Base-by-base conservation (phyloP, 768 basidiomycete genomes). In the Roridomyces roridus region DNA sequence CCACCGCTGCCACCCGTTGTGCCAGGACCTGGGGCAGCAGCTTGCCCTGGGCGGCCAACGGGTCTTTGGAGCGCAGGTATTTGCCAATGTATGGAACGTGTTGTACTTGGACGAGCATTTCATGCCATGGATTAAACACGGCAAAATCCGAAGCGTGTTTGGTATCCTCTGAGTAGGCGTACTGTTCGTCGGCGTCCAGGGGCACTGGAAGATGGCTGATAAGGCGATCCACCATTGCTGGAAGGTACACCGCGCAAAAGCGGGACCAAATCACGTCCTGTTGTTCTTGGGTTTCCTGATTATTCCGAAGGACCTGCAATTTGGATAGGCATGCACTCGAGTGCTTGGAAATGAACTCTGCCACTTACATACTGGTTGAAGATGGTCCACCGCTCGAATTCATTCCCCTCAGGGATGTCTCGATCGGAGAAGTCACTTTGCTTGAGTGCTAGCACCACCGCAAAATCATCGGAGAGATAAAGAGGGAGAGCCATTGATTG, bases 51-150 rank as follows among this genome's bases (percentile, higher is more conserved):
- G 49, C 57, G 17, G 67, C 67, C 46, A 58, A 44, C 11, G 49
- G 52, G 5, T 49, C 55, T 5, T 35, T 29, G 7, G 65, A 68
- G 9, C 62, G 29, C 25, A 66, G 55, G 34, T 67, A 68, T 26
- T 66, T 62, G 35, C 42, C 41, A 11, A 68, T 44, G 35, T 68
- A 68, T 8, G 67, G 65, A 26, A 60, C 39, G 45, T 68, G 64
- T 42, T 68, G 67, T 20, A 67, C 24, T 0, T 40, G 23, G 6
- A 63, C 51, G 10, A 68, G 64, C 43, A 65, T 67, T 23, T 59
- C 55, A 25, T 57, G 41, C 53, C 62, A 68, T 4, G 63, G 55
- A 45, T 66, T 68, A 34, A 50, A 46, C 8, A 24, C 35, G 3
- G 35, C 1, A 21, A 62, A 59, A 21, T 55, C 57, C 7, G 29